Base-by-base conservation (phyloP, 2,329 filamentous ascomycete genomes). In the Salinomyces thailandicus region DNA sequence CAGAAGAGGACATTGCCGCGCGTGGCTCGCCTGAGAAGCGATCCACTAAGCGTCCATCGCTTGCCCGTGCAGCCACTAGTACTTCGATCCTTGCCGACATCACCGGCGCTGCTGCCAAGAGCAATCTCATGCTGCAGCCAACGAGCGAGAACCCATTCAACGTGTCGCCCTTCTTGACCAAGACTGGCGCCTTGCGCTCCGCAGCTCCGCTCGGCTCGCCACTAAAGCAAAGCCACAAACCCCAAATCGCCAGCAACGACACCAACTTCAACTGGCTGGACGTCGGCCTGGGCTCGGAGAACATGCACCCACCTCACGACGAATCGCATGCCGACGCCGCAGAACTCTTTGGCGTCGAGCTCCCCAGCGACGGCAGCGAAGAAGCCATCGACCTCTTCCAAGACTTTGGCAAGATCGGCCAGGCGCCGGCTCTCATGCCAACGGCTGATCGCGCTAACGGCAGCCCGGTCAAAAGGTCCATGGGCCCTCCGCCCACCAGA, bases 391-490 rank as follows among this genome's bases (percentile, higher is more conserved):
- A 86, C 50, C 79, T 86, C 46, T 70, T 82, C 31, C 77, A 83
- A 52, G 80, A 80, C 7, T 86, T 85, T 50, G 75, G 80, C 54
- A 81, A 79, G 62, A 85, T 86, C 54, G 81, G 81, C 34, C 44
- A 47, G 20, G 45, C 44, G 11, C 9, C 35, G 5, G 13, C 31
- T 5, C 16, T 9, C 8, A 11, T 33, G 32, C 20, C 31, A 3
- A 27, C 31, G 9, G 38, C 45, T 13, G 47, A 53, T 37, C 48
- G 54, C 8, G 46, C 50, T n/a, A 51, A 43, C 20, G 54, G 54
- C 29, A 56, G 53, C 31, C 54, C 54, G 33, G 52, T 57, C 9
- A 50, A 46, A 37, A 46, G 45, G 17, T 41, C 46, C 20, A 55
- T 54, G 51, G 47, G 43, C 13, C 48, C 52, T 20, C 48, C 51